Evolutionary conservation across 345 rosid genomes (phyloP).

Genomic region (Murraya paniculata): DNA sequence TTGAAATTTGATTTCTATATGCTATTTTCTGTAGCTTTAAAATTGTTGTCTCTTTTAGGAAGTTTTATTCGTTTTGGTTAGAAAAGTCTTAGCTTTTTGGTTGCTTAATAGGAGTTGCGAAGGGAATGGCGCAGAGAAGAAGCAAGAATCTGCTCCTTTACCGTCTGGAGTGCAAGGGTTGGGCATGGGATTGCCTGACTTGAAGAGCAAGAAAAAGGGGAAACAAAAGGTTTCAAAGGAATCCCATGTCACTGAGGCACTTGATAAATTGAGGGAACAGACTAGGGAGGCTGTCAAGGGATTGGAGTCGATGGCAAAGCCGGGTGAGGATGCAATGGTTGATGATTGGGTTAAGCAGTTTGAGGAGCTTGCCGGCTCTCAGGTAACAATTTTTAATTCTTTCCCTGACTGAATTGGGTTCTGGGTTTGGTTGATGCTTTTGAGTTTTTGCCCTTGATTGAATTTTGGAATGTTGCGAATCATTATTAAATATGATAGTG

Average conservation of each 20-base stretch:
- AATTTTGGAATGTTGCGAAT: not conserved
- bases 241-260: constrained; percentile 76
- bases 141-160: constrained; percentile 39
- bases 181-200: constrained; percentile 93
- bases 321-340: constrained; percentile 60
- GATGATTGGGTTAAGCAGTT: constrained; percentile 98
- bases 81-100: not conserved
- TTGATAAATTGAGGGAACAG: constrained; percentile 80
- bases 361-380: constrained; percentile 80
- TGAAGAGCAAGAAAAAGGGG: constrained; percentile 79
- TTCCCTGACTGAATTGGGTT: not conserved
- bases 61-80: not conserved
- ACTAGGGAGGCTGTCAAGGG: constrained; percentile 84
- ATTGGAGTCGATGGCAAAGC: constrained; percentile 64
- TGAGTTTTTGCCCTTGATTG: not conserved
- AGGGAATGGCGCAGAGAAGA: constrained; percentile 34
- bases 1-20: too few species aligned
- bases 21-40: not conserved
- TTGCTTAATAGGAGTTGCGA: constrained; percentile 42
- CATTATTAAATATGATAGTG: not conserved
- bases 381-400: constrained; percentile 41
- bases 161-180: constrained; percentile 75
- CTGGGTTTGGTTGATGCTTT: not conserved
- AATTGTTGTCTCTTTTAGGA: not conserved
- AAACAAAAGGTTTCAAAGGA: constrained; percentile 64